Evolutionary conservation across 306 rosid species (phyloP), one percentile per base, ranked within the genome.

Genomic region (Nissolia schottii): DNA sequence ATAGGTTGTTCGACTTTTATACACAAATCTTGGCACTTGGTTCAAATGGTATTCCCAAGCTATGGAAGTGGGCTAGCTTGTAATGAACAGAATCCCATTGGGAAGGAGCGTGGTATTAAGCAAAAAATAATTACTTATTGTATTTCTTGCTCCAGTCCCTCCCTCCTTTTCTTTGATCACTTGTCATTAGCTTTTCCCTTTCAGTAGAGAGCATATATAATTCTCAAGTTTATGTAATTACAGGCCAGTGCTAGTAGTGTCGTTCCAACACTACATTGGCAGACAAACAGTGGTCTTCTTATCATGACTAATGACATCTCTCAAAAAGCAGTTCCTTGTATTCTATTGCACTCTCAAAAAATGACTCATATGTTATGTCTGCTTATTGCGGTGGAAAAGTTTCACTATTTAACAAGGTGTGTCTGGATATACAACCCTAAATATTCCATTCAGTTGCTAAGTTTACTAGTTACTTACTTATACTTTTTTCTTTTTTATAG

Each of bases 1-100:
- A 51, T 70, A 92, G 98, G 96, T 92, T 0, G 83, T 88, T 49
- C 87, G 93, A 60, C 96, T 92, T 60, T 69, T 92, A 12, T 92
- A 92, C 69, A 85, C 96, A 1, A 88, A 88, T 75, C 74, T 85
- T 92, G 86, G 98, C 98, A 66, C 95, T 92, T 64, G 96, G 93
- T 51, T 86, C 96, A 64, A 87, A 88, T 68, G 98, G 98, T 54
- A 79, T 84, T 46, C 98, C 90, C 78, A 85, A 85, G 83, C 83
- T 92, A 40, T 92, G 98, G 98, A 92, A 84, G 79, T 92, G 98
- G 98, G 4, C 73, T 5, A 96, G 95, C n/a, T n/a, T n/a, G n/a
- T 60, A 82, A 70, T 69, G 96, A 87, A 59, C 95, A 85, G 62
- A 85, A 87, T 79, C 92, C 81, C 41, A 75, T 53, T 73, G 89